A percentile compares a stretch with the other conserved stretches of the same genome.
Conservation (phyloP, 345 rosid species). For the Gossypium thurberi region DNA sequence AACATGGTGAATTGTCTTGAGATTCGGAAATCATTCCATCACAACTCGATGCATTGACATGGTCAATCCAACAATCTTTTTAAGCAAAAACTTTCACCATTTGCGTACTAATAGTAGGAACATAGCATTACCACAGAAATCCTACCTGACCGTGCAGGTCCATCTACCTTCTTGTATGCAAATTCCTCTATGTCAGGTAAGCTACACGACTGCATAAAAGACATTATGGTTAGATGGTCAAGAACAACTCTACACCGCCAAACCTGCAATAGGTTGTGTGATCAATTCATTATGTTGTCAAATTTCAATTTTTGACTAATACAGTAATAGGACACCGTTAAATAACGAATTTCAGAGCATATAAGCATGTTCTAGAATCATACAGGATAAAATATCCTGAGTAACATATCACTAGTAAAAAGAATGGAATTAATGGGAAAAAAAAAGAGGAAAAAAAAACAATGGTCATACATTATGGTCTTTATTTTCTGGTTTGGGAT, state of each 20-base stretch:
- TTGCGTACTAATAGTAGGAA: neutral
- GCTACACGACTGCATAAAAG: slow-evolving; percentile 28
- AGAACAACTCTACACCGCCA: neutral
- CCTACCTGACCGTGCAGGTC: slow-evolving; percentile 34
- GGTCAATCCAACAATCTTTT: neutral
- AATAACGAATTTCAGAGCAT: neutral
- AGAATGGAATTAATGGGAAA: neutral
- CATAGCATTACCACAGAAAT: neutral
- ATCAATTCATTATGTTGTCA: neutral
- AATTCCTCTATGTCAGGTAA: slow-evolving; percentile 76
- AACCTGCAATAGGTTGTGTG: neutral
- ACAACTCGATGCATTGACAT: neutral
- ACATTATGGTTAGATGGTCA: neutral
- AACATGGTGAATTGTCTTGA: neutral
- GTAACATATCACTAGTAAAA: neutral
- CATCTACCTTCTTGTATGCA: slow-evolving; percentile 40
- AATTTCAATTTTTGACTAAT: neutral
- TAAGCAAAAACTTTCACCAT: neutral
- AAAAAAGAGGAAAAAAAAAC: neutral
- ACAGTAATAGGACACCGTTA: neutral
- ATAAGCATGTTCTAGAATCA: neutral
- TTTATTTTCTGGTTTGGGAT: slow-evolving; percentile 19
- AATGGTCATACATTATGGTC: slow-evolving; percentile 22
- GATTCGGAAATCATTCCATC: neutral
- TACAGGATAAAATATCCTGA: neutral